A percentile compares a stretch with the other conserved stretches of the same genome.
Conservation (phyloP, 1,284 basidiomycete genomes). For the Pyrrhoderma noxium region DNA sequence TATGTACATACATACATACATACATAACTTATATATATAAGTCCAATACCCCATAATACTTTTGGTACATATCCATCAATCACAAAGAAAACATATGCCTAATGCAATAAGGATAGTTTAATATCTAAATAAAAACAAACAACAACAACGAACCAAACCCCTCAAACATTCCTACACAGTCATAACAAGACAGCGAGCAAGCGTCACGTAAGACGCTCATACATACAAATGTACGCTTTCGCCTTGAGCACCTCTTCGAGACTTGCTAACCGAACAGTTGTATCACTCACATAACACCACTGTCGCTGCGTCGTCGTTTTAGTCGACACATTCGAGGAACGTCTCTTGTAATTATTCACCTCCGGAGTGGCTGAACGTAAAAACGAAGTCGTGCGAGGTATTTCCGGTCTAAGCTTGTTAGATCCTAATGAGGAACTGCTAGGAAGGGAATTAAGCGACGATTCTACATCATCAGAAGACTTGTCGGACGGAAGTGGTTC, state of each 20-base stretch:
- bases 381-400: conserved; percentile 20
- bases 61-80: background rate
- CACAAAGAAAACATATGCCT: background rate
- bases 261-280: conserved; percentile 68
- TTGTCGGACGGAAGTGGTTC: conserved; percentile 1
- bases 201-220: conserved; percentile 37
- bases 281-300: conserved; percentile 91
- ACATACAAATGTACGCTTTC: conserved; percentile 89
- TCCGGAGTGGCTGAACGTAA: conserved; percentile 4
- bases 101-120: conserved; percentile 2
- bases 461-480: background rate
- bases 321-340: conserved; percentile 6
- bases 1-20: background rate
- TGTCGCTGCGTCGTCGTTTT: conserved; percentile 39
- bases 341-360: conserved; percentile 20
- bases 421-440: conserved; percentile 19
- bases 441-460: conserved; percentile 13
- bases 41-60: background rate
- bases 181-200: too few species aligned
- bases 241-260: conserved; percentile 85
- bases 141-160: too few species aligned
- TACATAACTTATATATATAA: background rate
- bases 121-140: background rate
- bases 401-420: conserved; percentile 10
- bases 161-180: too few species aligned